Conservation (phyloP, 495 filamentous ascomycete species). For the Lichina pygmaea region DNA sequence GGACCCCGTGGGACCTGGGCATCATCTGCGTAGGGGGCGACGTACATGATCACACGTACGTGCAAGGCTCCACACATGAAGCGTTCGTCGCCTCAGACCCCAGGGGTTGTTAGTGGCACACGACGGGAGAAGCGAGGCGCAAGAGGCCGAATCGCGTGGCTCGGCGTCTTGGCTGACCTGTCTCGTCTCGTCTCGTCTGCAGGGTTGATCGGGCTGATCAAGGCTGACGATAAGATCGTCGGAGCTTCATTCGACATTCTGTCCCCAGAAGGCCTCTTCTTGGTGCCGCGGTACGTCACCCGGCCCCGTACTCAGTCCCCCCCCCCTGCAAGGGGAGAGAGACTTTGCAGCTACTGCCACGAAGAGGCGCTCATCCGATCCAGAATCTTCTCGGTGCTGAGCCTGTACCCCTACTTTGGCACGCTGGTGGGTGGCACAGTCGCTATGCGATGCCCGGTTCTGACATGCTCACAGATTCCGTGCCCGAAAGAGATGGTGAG, state of each 20-base stretch:
- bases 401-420: slow-evolving; percentile 78
- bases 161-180: too few relatives aligned
- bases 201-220: slow-evolving; percentile 50
- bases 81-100: too few relatives aligned
- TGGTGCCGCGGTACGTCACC: slow-evolving; percentile 42
- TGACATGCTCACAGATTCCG: slow-evolving; percentile 24
- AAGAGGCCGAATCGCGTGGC: too few relatives aligned
- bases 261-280: slow-evolving; percentile 65
- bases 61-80: slow-evolving; percentile 2
- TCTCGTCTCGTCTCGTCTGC: background rate
- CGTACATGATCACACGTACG: slow-evolving; percentile 48
- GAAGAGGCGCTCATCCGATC: background rate
- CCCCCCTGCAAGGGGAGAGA: background rate
- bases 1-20: slow-evolving; percentile 68
- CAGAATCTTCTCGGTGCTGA: slow-evolving; percentile 65
- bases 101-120: too few relatives aligned
- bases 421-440: slow-evolving; percentile 23
- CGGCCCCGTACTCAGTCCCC: background rate
- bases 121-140: too few relatives aligned
- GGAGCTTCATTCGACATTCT: slow-evolving; percentile 70
- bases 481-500: slow-evolving; percentile 68
- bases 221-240: slow-evolving; percentile 30
- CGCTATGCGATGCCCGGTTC: background rate
- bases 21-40: slow-evolving; percentile 65
- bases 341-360: background rate